Percentiles rank a stretch among this genome's conserved stretches.
phyloP scores from a whole-genome alignment of 2,329 filamentous ascomycete genomes.

The Didymella lethalis region DNA sequence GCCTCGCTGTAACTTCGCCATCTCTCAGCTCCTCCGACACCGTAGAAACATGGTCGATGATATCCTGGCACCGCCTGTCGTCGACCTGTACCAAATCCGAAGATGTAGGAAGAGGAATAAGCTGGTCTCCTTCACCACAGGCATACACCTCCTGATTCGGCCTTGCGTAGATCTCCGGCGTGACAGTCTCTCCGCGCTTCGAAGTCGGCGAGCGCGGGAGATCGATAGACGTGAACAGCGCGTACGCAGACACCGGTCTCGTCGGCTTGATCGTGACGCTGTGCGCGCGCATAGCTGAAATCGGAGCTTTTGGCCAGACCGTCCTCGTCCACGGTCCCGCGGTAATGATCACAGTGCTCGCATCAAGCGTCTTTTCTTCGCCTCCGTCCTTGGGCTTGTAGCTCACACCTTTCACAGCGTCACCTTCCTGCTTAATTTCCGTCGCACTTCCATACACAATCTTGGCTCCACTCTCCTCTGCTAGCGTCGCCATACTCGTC shows the following conservation, averaged over 20 bases:
- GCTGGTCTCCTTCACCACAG: constrained; percentile 86
- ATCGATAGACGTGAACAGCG: constrained; percentile 85
- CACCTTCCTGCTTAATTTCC: constrained; percentile 64
- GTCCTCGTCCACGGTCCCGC: constrained; percentile 69
- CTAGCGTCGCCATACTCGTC: constrained; percentile 78
- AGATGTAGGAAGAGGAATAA: constrained; percentile 76
- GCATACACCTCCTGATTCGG: constrained; percentile 91
- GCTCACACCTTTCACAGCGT: constrained; percentile 69
- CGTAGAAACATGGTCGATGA: constrained; percentile 77
- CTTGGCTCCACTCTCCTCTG: constrained; percentile 65
- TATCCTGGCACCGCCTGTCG: constrained; percentile 79
- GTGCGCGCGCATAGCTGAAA: constrained; percentile 68
- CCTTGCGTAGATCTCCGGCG: constrained; percentile 92
- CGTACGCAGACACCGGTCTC: constrained; percentile 72
- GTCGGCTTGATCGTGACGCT: constrained; percentile 67
- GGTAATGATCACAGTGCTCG: constrained; percentile 66
- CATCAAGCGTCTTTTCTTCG: constrained; percentile 55
- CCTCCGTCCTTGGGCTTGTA: constrained; percentile 63
- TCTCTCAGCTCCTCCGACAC: constrained; percentile 60
- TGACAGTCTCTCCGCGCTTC: constrained; percentile 62
- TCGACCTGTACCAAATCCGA: constrained; percentile 81
- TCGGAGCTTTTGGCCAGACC: constrained; percentile 64
- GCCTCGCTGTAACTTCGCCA: constrained; percentile 70
- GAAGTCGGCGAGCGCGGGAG: constrained; percentile 65
- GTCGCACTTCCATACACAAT: constrained; percentile 75